Percentiles rank a stretch among this genome's conserved stretches.
phyloP scores from a whole-genome alignment of 768 basidiomycete species.

The Pleurotus tuber-regium region DNA sequence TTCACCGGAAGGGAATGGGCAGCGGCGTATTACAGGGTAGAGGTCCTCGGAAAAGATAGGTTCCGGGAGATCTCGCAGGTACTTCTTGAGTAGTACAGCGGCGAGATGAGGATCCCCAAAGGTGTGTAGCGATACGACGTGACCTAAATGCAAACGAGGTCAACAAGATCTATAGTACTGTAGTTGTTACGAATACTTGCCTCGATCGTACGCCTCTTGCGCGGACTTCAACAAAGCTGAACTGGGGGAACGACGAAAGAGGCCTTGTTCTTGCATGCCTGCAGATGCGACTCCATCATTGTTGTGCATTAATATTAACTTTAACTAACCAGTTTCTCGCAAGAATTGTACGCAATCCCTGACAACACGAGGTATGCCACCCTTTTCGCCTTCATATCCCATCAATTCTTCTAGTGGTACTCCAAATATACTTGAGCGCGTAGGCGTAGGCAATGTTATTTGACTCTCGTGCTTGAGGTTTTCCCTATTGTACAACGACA shows the following conservation, averaged over 20 bases:
- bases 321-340: constrained; percentile 49
- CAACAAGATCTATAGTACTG: not conserved
- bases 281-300: constrained; percentile 14
- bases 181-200: constrained; percentile 28
- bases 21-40: constrained; percentile 64
- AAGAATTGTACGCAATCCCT: constrained; percentile 73
- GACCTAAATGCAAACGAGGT: constrained; percentile 39
- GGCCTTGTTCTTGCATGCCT: constrained; percentile 72
- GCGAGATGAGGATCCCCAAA: constrained; percentile 80
- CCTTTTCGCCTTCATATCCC: constrained; percentile 82
- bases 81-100: constrained; percentile 85
- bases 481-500: no score
- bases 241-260: constrained; percentile 81
- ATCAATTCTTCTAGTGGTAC: constrained; percentile 81
- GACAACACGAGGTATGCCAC: constrained; percentile 77
- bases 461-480: constrained; percentile 72
- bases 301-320: not conserved
- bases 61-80: constrained; percentile 74
- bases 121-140: constrained; percentile 74
- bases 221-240: constrained; percentile 69
- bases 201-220: constrained; percentile 83
- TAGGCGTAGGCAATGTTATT: constrained; percentile 63
- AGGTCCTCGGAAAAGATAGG: constrained; percentile 73
- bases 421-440: constrained; percentile 68
- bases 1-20: constrained; percentile 57